Conservation (phyloP, 2,329 filamentous ascomycete species). For the Ceratocystis cubensis region DNA sequence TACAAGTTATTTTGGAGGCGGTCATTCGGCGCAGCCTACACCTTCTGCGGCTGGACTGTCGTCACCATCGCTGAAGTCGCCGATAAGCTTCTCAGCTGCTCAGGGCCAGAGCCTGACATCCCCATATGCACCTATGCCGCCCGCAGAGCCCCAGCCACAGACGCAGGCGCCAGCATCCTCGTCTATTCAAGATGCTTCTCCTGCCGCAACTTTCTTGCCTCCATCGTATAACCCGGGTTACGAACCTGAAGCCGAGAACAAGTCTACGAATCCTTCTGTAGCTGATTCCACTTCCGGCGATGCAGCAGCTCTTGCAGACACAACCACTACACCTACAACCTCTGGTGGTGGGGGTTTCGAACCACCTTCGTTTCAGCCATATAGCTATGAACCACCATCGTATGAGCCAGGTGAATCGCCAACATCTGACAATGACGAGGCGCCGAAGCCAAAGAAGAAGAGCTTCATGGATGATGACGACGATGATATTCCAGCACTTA, state of each 20-base stretch:
- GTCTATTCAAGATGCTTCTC: not conserved
- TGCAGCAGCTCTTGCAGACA: not conserved
- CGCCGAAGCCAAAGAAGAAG: slow-evolving; percentile 57
- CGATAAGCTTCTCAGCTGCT: slow-evolving; percentile 7
- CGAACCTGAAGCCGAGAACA: slow-evolving; percentile 20
- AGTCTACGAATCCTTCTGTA: not conserved
- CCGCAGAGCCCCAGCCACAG: slow-evolving; percentile 25
- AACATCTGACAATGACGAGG: slow-evolving; percentile 33
- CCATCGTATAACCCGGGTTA: slow-evolving; percentile 37
- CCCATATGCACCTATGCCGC: not conserved
- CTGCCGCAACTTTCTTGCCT: slow-evolving; percentile 24
- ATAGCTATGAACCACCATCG: slow-evolving; percentile 45
- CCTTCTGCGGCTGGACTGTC: not conserved
- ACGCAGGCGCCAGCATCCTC: not conserved
- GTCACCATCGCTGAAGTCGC: slow-evolving; percentile 17
- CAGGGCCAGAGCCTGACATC: slow-evolving; percentile 12
- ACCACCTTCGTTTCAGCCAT: slow-evolving; percentile 49
- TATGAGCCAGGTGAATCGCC: slow-evolving; percentile 40
- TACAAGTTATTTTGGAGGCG: not conserved
- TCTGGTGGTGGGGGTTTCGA: slow-evolving; percentile 40
- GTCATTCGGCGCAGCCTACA: not conserved
- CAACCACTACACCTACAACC: not conserved
- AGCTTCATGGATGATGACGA: slow-evolving; percentile 73
- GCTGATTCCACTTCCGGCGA: not conserved
- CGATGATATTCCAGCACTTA: slow-evolving; percentile 46